Base-by-base conservation (phyloP, 78 protist species). In the slime mould (Dictyostelium discoideum) region DNA sequence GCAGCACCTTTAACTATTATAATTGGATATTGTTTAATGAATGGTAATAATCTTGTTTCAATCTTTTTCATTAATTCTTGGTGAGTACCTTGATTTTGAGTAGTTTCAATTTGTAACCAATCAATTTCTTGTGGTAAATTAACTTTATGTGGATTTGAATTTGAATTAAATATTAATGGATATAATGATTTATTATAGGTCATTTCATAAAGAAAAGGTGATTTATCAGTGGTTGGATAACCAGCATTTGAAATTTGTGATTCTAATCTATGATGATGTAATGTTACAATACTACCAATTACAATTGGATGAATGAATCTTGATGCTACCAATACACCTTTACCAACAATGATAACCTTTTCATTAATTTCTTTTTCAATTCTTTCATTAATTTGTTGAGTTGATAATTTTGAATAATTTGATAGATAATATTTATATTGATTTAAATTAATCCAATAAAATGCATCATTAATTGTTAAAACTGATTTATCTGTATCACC, bases 1-100 rank as follows among this genome's bases (percentile, higher is more conserved):
- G 96, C 96, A 24, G 96, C 96, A 67, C 96, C 96, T 24, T 93
- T 93, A 5, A 83, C 85, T 42, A 93, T 93, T 84, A 93, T 93
- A 20, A 80, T 86, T 46, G 80, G 86, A 50, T 93, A 69, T 7
- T 77, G 22, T 44, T 79, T 32, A 40, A 83, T 69, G 50, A 93
- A 93, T 32, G 85, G 88, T 29, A 85, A 26, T 32, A 93, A 37
- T 76, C 96, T 83, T 46, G 32, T 14, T 65, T 63, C 46, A 80
- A 93, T 93, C 50, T 76, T 46, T n/a, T 60, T 78, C 5, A 40
- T 24, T 48, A 39, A 8, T 44, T n/a, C 73, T 37, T 86, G 72
- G n/a, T 20, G 48, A 9, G 82, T 0, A 69, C 77, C 77, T 8
- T 39, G n/a, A 11, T 39, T 26, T 29, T 92, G 6, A 0, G 3